Base-by-base conservation (phyloP, 108 stramenopile genomes). In the Skeletonema potamos region DNA sequence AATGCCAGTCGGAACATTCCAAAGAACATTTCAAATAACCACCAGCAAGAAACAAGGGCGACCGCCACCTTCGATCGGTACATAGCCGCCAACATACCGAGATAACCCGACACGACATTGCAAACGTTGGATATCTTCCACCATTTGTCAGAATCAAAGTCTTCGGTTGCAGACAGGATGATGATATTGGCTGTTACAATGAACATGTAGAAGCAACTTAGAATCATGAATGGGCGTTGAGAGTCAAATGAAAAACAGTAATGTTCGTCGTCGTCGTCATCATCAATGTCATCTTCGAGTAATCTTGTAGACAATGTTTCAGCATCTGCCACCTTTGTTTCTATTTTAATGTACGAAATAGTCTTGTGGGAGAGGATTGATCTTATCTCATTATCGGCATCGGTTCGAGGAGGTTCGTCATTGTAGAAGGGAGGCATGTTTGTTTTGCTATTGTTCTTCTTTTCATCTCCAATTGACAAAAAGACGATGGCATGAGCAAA, bases 311-410 rank as follows among this genome's bases (percentile, higher is more conserved):
- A 51, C 17, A 51, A 24, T 24, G 48, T 51, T 51, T 51, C 48
- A n/a, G 48, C 48, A 51, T 51, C 48, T 51, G 48, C 48, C 9
- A 51, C 48, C 22, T 51, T 51, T 20, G 48, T 51, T 51, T 51
- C 48, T 15, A 51, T 51, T 22, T 8, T 51, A 4, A 51, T 20
- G 22, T 51, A 51, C 6, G 48, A 51, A 7, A 51, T 18, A 24
- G 18, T 8, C 48, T 51, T 51, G 22, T 51, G 18, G 8, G 48
- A 51, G 48, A 22, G 18, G 18, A 51, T 51, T 0, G 48, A 51
- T 51, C 17, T 8, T 51, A 22, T 51, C 22, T 20, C 22, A 20
- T 51, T 6, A 24, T 51, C 48, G 6, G 20, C 17, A 22, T n/a
- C 15, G 3, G 48, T 20, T 51, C 48, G 48, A 20, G 22, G 22